These are phyloP conservation scores for Verticillium tricorpus DNA, from an alignment of 2,329 filamentous ascomycete species.

Conservation along the genomic window DNA sequence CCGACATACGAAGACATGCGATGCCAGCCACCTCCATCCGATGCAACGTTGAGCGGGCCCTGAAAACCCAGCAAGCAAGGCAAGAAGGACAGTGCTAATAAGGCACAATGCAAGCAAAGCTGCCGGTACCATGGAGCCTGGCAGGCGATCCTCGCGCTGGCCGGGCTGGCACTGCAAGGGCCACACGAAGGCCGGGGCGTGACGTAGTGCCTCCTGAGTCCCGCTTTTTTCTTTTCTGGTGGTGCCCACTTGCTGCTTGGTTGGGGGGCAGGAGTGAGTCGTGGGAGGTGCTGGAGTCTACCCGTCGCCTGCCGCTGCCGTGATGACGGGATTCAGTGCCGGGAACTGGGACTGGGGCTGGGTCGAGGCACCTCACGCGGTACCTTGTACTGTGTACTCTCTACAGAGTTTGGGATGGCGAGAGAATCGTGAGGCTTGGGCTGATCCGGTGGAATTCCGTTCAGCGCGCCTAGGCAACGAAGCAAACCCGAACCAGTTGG, in stretches of 20 bases:
- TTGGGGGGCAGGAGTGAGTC: background rate
- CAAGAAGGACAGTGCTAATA: background rate
- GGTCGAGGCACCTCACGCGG: background rate
- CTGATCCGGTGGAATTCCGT: background rate
- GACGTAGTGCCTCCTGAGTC: conserved; percentile 11
- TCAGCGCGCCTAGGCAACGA: background rate
- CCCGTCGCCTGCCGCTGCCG: background rate
- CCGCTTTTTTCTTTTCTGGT: conserved; percentile 6
- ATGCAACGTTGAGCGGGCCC: background rate
- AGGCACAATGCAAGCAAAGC: too few relatives aligned
- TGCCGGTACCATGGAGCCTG: background rate
- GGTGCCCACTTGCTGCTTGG: background rate
- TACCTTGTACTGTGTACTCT: background rate
- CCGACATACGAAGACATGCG: background rate
- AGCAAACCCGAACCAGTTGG: background rate
- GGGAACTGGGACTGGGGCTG: background rate
- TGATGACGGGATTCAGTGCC: background rate
- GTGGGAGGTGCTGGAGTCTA: background rate
- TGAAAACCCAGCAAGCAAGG: background rate
- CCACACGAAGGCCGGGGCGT: conserved; percentile 8
- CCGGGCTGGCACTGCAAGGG: conserved; percentile 9
- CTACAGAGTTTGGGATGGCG: background rate
- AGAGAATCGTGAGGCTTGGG: background rate
- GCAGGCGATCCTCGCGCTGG: background rate
- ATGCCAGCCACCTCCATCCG: background rate